Conservation (phyloP, 176 grass and related monocot genomes). For the Puya raimondii region DNA sequence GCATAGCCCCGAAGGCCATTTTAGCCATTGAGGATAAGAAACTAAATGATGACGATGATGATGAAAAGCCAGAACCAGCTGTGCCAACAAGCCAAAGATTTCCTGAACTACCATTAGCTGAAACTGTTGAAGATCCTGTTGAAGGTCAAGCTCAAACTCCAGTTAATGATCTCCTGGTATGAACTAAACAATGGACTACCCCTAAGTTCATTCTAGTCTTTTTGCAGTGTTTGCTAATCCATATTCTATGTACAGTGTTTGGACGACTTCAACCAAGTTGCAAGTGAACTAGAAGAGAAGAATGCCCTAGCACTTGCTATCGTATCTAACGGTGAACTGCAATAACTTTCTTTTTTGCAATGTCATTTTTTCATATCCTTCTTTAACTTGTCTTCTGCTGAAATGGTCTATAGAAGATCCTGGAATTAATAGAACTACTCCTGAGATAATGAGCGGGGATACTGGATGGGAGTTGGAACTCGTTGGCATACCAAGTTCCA, state of each 20-base stretch:
- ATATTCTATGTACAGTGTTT: conserved; percentile 5
- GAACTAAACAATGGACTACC: background rate
- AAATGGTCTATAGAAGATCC: background rate
- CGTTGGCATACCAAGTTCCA: conserved; percentile 8
- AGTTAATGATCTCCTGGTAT: conserved; percentile 14
- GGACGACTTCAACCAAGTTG: background rate
- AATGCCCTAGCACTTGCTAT: background rate
- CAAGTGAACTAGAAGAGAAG: conserved; percentile 16
- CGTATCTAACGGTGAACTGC: background rate
- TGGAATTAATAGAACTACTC: background rate
- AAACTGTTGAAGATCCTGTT: background rate
- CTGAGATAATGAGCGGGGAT: background rate
- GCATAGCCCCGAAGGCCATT: background rate
- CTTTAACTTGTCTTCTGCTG: background rate
- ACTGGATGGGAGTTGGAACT: conserved; percentile 8
- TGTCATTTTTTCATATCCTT: background rate
- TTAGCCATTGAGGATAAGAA: conserved; percentile 4
- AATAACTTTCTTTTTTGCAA: background rate
- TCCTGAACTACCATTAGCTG: background rate
- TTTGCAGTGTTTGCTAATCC: background rate
- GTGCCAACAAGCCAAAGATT: background rate
- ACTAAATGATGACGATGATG: background rate
- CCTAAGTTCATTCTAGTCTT: background rate
- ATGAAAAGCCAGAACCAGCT: background rate
- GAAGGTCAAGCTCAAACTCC: background rate